Conservation (phyloP, 345 rosid genomes). For the Citrus unshiu region DNA sequence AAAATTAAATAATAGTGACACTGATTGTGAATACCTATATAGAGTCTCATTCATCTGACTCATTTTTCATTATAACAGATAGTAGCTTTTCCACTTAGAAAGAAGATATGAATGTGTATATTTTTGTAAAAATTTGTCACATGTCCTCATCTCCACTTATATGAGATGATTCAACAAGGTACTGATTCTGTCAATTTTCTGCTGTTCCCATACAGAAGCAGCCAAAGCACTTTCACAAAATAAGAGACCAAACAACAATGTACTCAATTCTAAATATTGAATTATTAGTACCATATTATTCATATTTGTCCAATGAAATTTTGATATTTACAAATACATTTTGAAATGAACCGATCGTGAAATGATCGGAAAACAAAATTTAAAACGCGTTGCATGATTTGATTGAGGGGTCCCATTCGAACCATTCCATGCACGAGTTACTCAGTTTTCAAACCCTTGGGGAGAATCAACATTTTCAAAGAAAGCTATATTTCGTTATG, state of each 20-base stretch:
- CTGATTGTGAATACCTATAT: not conserved
- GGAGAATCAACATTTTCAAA: no score
- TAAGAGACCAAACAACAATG: not conserved
- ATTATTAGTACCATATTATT: no score
- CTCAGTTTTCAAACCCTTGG: no score
- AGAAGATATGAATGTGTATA: not conserved
- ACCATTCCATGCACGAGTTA: no score
- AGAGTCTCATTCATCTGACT: constrained; percentile 1
- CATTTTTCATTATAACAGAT: constrained; percentile 3
- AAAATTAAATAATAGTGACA: constrained; percentile 7
- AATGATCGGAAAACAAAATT: no score
- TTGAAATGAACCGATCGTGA: no score
- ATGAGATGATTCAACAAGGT: not conserved
- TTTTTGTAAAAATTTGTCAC: not conserved
- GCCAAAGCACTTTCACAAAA: not conserved
- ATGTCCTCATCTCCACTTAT: not conserved
- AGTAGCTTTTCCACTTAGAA: not conserved
- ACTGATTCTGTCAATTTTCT: not conserved
- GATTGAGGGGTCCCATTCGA: no score
- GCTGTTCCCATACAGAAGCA: not conserved
- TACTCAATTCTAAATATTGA: no score
- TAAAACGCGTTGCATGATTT: no score
- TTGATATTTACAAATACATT: no score
- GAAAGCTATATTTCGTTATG: no score
- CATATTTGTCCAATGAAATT: no score